Evolutionary conservation across 2,329 filamentous ascomycete genomes (phyloP), one percentile per base, ranked within the genome.

Genomic region (Colletotrichum musae): DNA sequence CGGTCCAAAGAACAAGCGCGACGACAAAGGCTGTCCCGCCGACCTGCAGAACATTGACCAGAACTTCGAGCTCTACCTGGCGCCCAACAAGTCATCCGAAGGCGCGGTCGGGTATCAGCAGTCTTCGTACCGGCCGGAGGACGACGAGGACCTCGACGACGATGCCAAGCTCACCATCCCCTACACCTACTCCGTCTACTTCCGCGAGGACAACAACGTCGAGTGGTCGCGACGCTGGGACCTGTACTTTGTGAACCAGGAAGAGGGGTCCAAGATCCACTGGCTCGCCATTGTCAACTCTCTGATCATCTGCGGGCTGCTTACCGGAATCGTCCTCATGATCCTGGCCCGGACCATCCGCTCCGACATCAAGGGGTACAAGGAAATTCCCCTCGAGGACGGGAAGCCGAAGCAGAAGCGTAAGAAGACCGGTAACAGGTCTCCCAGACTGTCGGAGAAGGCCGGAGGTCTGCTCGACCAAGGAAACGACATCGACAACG

Each of bases 261-360:
- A 94, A 67, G 93, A 95, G 73, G 93, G 92, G 53, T 91, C 89
- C 28, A 91, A 90, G 77, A 93, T 95, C 26, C 94, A 97, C 78
- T 97, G 94, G 93, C 85, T 97, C 64, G 94, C 94, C 43, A 95
- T 97, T 72, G 80, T 96, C 79, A 97, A 97, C 81, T 96, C 94
- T 0, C 80, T 97, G 72, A 91, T 94, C 72, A 96, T 97, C 73
- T 93, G 92, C 58, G 92, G 92, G 6, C 84, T 96, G 43, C 83
- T 97, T 50, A 94, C 93, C 2, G 91, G 91, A 18, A 90, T 94
- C 43, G 93, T 96, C 26, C 88, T 93, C 68, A 92, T 97, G 77
- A 95, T 97, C 70, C 84, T 96, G 74, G 88, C 92, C 36, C 90
- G 92, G 74, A 97, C 94, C 0, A 89, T 95, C 57, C 89, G 91